Evolutionary conservation across 805 yeast genomes (phyloP), one percentile per base, ranked within the genome.

Genomic region (Candida ortonii): DNA sequence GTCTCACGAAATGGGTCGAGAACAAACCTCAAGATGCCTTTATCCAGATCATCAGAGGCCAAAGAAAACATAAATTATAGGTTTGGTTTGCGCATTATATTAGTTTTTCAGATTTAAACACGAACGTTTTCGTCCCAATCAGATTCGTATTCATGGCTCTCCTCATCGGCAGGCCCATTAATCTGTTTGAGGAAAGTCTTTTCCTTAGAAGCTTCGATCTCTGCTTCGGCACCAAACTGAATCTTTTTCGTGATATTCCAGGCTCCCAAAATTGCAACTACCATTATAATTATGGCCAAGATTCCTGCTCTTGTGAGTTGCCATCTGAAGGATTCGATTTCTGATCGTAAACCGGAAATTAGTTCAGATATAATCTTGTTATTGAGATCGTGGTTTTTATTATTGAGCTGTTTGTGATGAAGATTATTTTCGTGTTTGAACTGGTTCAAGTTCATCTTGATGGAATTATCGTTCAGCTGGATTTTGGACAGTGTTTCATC

Each of bases 281-380:
- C 84, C 43, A 82, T 68, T 1, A 79, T 65, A 15, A 84, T 59
- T 21, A 88, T 80, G 2, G 93, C 85, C 27, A 84, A 67, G 21
- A 93, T 65, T 7, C 97, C 97, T 56, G 93, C 75, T 37, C 96
- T 70, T 2, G 96, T 88, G 28, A 90, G 77, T 52, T 86, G 87
- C 98, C 98, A 90, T 49, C 97, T 70, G 41, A 90, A 68, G 39
- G 80, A 77, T 61, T 90, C 98, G 38, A 87, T 84, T 37, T 87
- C 93, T 0, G 93, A 80, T 53, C 86, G 77, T 55, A 88, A 73
- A 6, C 85, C 93, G 21, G 93, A 79, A 41, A 80, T 77, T 47
- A 93, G 70, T 46, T 84, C 84, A 4, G 93, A 84, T 16, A 84
- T 76, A 39, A 90, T 89, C 47, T 86, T 80, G 61, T 87, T 88